Evolutionary conservation across 495 filamentous ascomycete species (phyloP).

Genomic region (Trichoderma erinaceum): DNA sequence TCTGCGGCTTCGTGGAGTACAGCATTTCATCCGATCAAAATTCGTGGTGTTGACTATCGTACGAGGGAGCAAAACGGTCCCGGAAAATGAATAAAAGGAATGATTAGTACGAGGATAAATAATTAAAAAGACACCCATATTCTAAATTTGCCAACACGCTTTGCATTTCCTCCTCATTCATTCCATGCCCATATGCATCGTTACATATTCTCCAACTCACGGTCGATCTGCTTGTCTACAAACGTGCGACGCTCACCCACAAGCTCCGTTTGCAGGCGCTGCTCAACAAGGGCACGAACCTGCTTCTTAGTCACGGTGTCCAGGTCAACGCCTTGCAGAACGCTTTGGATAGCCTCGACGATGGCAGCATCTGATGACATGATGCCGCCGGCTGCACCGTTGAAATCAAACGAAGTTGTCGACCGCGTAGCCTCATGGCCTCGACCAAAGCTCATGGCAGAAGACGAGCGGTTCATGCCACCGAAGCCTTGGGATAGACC

Average conservation of each 20-base stretch:
- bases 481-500: conserved; percentile 26
- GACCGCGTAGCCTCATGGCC: conserved; percentile 44
- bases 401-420: conserved; percentile 72
- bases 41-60: conserved; percentile 7
- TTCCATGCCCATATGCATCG: background rate
- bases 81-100: background rate
- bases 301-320: conserved; percentile 98
- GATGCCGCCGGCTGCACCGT: conserved; percentile 59
- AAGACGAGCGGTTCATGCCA: conserved; percentile 28
- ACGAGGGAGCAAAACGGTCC: background rate
- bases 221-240: conserved; percentile 86
- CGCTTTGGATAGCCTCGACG: conserved; percentile 71
- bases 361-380: conserved; percentile 55
- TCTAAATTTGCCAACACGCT: background rate
- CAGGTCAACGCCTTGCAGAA: conserved; percentile 84
- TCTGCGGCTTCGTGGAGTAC: background rate
- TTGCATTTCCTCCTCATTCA: background rate
- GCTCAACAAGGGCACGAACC: conserved; percentile 84
- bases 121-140: background rate
- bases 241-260: conserved; percentile 74
- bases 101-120: conserved; percentile 7
- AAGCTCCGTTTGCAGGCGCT: conserved; percentile 81
- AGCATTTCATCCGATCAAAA: background rate
- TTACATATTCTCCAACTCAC: conserved; percentile 90
- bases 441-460: conserved; percentile 34